Evolutionary conservation across 2,329 filamentous ascomycete species (phyloP), one percentile per base, ranked within the genome.

Genomic region (Chlorencoelia australis): DNA sequence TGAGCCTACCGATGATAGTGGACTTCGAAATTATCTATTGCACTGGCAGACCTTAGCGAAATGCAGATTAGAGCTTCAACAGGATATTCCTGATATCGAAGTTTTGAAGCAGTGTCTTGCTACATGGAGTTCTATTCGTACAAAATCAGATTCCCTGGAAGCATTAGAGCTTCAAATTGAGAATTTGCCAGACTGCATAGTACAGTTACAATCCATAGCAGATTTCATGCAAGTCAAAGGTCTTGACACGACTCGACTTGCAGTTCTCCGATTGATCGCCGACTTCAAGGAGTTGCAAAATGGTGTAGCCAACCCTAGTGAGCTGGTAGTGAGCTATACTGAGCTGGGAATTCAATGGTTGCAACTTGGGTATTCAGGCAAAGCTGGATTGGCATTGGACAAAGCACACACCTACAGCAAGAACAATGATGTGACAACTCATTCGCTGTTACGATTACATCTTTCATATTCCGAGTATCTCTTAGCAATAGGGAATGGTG

Each of bases 401-500:
- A 68, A 70, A 37, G 75, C 76, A 3, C 69, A 77, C 43, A 58
- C 62, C 14, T 66, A 70, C 33, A 46, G 68, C 5, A 51, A 54
- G 8, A 56, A 55, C 7, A 57, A 58, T 26, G 54, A 56, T 2
- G 46, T 66, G 2, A 63, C 66, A 3, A 57, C 60, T 7, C 58
- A 69, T 33, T 62, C 67, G 10, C 59, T 56, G 18, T 47, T 80
- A 10, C 64, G 66, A 21, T 81, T 81, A 55, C 72, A 87, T 45
- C 61, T 94, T 5, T 74, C 77, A 0, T 76, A 79, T 42, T 78
- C 82, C 1, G 84, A 94, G 55, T 86, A 87, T 55, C 66, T 79
- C 18, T 63, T 88, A 13, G 71, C 73, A 2, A 70, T 79, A 9
- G 81, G 80, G 7, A 75, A 77, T 33, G 61, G 73, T 11, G 68